Evolutionary conservation across 345 rosid species (phyloP).

Genomic region (Cardiospermum halicacabum): DNA sequence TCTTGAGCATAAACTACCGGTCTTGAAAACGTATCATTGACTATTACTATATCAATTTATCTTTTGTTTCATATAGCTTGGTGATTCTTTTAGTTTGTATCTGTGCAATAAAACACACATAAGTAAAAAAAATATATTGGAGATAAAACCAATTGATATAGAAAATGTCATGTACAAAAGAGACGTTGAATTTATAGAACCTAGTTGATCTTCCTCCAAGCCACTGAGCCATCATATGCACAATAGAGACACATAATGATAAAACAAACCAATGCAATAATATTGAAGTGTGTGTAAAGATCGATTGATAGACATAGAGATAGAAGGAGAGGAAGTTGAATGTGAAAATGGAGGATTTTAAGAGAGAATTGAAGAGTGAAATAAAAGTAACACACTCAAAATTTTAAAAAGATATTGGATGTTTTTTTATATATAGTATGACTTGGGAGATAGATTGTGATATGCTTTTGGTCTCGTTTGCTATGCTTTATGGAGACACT

Average conservation of each 20-base stretch:
- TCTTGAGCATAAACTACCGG: conserved; percentile 70
- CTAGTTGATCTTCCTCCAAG: conserved; percentile 45
- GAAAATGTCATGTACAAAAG: background rate
- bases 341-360: background rate
- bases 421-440: conserved; percentile 18
- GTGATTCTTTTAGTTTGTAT: conserved; percentile 51
- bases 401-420: conserved; percentile 19
- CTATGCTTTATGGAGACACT: conserved; percentile 31
- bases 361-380: background rate
- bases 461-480: conserved; percentile 23
- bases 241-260: conserved; percentile 26
- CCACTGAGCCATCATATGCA: conserved; percentile 32
- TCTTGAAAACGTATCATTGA: conserved; percentile 73
- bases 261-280: conserved; percentile 28
- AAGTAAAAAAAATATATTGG: background rate
- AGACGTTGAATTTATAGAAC: conserved; percentile 74
- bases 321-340: conserved; percentile 5
- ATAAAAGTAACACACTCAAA: background rate
- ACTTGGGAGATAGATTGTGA: no score
- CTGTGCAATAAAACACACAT: conserved; percentile 23
- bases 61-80: conserved; percentile 55
- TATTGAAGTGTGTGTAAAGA: conserved; percentile 16
- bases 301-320: conserved; percentile 7
- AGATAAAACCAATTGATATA: background rate
- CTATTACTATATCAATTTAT: conserved; percentile 62